Conservation (phyloP, 139 green algal species). For the Picochlorum sp. region DNA sequence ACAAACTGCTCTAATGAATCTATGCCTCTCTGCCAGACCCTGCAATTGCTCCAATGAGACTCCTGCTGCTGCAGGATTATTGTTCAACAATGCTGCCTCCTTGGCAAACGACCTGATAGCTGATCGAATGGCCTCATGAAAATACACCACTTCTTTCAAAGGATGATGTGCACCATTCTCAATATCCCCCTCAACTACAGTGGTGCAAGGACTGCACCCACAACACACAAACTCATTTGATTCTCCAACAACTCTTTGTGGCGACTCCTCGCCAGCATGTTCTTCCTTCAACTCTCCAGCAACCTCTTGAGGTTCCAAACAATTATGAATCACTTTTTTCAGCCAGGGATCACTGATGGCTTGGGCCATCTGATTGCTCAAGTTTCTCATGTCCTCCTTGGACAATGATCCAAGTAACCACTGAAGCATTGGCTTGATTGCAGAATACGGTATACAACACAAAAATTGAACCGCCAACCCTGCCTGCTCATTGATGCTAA, state of each 20-base stretch:
- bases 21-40: conserved; percentile 58
- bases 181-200: not conserved
- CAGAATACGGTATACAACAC: conserved; percentile 86
- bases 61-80: not conserved
- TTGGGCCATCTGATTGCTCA: conserved; percentile 37
- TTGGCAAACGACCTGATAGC: conserved; percentile 64
- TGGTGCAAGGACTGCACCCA: not conserved
- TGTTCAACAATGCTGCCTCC: conserved; percentile 47
- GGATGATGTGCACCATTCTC: conserved; percentile 17
- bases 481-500: conserved; percentile 70
- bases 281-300: not conserved
- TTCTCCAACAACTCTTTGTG: not conserved
- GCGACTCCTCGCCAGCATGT: not conserved
- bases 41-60: conserved; percentile 32
- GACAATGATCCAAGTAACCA: conserved; percentile 72
- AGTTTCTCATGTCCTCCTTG: conserved; percentile 23
- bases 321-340: conserved; percentile 64
- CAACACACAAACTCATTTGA: conserved; percentile 5
- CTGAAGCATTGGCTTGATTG: conserved; percentile 61
- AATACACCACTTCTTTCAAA: conserved; percentile 56
- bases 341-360: conserved; percentile 67
- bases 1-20: conserved; percentile 83
- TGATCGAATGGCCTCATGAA: conserved; percentile 72
- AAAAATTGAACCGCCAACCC: conserved; percentile 88
- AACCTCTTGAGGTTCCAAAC: conserved; percentile 42